Percentiles rank a stretch among this genome's conserved stretches.
Evolutionary conservation across 768 basidiomycete genomes (phyloP).

Genomic region (Daedaleopsis sinensis): DNA sequence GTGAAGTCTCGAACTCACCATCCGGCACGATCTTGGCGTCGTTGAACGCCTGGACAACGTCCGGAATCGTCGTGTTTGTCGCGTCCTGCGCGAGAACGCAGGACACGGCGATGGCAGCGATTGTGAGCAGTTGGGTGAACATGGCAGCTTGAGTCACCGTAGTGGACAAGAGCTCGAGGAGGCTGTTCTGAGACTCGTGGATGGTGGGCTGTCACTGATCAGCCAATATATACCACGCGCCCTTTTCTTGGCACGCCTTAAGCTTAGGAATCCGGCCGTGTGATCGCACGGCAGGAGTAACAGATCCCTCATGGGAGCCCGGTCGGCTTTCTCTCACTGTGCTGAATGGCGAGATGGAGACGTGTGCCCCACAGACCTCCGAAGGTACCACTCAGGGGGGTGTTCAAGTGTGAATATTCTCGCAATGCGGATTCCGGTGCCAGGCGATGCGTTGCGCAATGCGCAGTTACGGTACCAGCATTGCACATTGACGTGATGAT

Average conservation of each 20-base stretch:
- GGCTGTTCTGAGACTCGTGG: no score
- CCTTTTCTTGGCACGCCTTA: slow-evolving; percentile 6
- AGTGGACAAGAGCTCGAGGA: neutral
- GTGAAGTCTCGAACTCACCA: neutral
- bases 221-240: slow-evolving; percentile 5
- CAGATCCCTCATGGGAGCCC: slow-evolving; percentile 9
- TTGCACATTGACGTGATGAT: no score
- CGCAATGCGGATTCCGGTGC: no score
- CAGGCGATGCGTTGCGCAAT: no score
- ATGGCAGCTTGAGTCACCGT: neutral
- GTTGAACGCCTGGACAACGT: slow-evolving; percentile 18
- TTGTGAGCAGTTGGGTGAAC: slow-evolving; percentile 1
- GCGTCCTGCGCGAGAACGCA: slow-evolving; percentile 12
- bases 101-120: slow-evolving; percentile 5
- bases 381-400: neutral
- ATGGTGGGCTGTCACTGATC: neutral
- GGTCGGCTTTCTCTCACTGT: slow-evolving; percentile 3
- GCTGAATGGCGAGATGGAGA: neutral
- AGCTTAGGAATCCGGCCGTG: slow-evolving; percentile 9
- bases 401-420: neutral
- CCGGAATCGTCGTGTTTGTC: slow-evolving; percentile 8
- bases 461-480: no score
- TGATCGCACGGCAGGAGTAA: neutral
- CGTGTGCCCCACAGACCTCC: neutral
- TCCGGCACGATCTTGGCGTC: slow-evolving; percentile 17